Evolutionary conservation across 176 grass and related monocot genomes (phyloP).

Genomic region (Microstegium vimineum): DNA sequence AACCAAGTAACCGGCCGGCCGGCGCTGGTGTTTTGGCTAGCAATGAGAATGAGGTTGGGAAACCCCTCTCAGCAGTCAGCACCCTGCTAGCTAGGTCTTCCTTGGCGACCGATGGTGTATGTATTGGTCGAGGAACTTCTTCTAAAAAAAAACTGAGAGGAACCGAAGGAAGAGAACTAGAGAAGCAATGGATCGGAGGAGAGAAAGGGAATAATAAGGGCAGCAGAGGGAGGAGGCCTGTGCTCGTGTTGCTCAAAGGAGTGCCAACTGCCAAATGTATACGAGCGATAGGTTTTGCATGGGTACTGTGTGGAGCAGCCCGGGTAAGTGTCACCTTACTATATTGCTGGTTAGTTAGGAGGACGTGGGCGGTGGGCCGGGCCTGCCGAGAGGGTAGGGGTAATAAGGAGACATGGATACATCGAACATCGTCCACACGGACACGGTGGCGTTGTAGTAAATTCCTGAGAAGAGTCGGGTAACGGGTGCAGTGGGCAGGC

Average conservation of each 20-base stretch:
- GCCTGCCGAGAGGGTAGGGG: constrained; percentile 1
- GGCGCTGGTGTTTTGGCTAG: background rate
- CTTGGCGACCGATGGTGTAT: background rate
- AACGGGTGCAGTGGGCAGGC: too few species aligned
- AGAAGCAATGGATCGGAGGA: background rate
- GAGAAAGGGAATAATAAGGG: constrained; percentile 27
- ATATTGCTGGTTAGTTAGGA: constrained; percentile 49
- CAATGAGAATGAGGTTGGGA: constrained; percentile 15
- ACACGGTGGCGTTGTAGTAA: constrained; percentile 39
- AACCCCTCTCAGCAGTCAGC: background rate
- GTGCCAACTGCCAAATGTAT: constrained; percentile 42
- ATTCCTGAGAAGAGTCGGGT: constrained; percentile 42
- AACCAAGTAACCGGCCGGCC: background rate
- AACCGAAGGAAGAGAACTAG: background rate
- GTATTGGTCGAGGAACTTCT: too few species aligned
- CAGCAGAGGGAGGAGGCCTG: constrained; percentile 1
- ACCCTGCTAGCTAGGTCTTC: background rate
- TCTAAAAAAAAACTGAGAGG: too few species aligned
- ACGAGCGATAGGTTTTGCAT: constrained; percentile 49
- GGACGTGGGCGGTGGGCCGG: constrained; percentile 13
- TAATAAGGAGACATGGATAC: constrained; percentile 10
- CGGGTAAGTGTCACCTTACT: constrained; percentile 64
- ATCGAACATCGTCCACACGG: background rate
- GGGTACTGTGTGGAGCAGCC: constrained; percentile 44
- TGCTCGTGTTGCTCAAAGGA: constrained; percentile 26